Percentiles rank a stretch among this genome's conserved stretches.
Evolutionary conservation across 2,329 filamentous ascomycete genomes (phyloP).

Genomic region (Fusarium musae): DNA sequence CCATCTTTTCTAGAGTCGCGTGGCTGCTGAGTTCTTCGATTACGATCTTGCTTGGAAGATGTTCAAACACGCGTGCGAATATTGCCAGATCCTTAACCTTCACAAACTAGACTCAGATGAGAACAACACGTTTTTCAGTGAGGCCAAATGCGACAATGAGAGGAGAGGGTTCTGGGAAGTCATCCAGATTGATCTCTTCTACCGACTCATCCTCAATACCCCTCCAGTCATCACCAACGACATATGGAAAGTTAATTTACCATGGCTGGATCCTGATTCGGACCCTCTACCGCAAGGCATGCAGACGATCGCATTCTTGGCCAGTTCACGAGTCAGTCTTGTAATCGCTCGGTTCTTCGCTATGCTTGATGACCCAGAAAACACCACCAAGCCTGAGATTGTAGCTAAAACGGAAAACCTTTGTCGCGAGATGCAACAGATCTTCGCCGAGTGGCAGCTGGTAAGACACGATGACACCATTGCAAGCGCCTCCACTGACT

Average conservation of each 20-base stretch:
- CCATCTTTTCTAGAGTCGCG: constrained; percentile 33
- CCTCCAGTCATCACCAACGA: constrained; percentile 44
- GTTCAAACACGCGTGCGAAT: constrained; percentile 46
- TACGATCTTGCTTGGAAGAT: constrained; percentile 48
- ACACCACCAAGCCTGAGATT: constrained; percentile 35
- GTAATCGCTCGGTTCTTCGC: constrained; percentile 47
- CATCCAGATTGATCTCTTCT: constrained; percentile 48
- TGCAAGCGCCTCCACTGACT: not conserved
- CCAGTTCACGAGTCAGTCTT: constrained; percentile 45
- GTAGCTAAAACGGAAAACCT: constrained; percentile 44
- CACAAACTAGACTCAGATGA: constrained; percentile 47
- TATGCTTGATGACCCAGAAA: constrained; percentile 41
- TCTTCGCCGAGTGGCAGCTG: constrained; percentile 46
- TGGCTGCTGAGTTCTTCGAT: constrained; percentile 48
- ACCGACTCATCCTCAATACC: constrained; percentile 46
- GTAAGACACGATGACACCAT: constrained; percentile 7
- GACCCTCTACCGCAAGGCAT: constrained; percentile 36
- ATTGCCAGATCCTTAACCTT: constrained; percentile 46
- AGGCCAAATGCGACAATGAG: constrained; percentile 37
- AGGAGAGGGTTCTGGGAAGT: constrained; percentile 49
- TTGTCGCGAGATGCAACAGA: constrained; percentile 42
- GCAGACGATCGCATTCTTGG: constrained; percentile 42
- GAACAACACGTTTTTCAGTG: constrained; percentile 12
- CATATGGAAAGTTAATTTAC: constrained; percentile 48
- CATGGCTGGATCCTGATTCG: constrained; percentile 45